Percentiles rank a stretch among this genome's conserved stretches.
Conservation (phyloP, 129 eudicot genomes). For the Flaveria bidentis region DNA sequence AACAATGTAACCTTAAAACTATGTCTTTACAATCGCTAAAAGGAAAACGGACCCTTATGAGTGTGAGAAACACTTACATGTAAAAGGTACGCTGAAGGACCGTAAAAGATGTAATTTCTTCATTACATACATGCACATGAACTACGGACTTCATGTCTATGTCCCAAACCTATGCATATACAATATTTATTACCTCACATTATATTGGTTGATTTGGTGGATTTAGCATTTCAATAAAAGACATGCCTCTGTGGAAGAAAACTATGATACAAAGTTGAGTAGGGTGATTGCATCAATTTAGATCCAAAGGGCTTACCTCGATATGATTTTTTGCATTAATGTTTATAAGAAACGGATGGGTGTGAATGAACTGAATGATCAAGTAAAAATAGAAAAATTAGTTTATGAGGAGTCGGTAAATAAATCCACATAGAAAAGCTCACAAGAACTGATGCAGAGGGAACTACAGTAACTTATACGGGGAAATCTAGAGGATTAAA, state of each 20-base stretch:
- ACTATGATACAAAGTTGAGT: background rate
- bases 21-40: conserved; percentile 17
- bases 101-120: conserved; percentile 72
- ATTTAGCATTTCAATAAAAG: conserved; percentile 8
- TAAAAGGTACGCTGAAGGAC: conserved; percentile 65
- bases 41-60: conserved; percentile 3
- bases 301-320: conserved; percentile 57
- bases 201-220: background rate
- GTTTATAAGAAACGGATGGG: conserved; percentile 64
- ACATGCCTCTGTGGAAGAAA: conserved; percentile 10
- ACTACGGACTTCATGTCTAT: conserved; percentile 49
- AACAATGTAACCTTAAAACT: background rate
- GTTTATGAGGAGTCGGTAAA: conserved; percentile 3
- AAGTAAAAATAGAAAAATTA: conserved; percentile 20
- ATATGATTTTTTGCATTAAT: conserved; percentile 65
- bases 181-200: background rate
- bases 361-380: conserved; percentile 69
- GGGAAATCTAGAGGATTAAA: conserved; percentile 10
- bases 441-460: conserved; percentile 16
- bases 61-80: conserved; percentile 54
- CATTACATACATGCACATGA: conserved; percentile 51
- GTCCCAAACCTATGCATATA: conserved; percentile 80
- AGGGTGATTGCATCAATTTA: conserved; percentile 13
- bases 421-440: conserved; percentile 7
- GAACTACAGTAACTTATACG: conserved; percentile 9